Evolutionary conservation across 352 stramenopile genomes (phyloP).

Genomic region (Phytophthora fragariae): DNA sequence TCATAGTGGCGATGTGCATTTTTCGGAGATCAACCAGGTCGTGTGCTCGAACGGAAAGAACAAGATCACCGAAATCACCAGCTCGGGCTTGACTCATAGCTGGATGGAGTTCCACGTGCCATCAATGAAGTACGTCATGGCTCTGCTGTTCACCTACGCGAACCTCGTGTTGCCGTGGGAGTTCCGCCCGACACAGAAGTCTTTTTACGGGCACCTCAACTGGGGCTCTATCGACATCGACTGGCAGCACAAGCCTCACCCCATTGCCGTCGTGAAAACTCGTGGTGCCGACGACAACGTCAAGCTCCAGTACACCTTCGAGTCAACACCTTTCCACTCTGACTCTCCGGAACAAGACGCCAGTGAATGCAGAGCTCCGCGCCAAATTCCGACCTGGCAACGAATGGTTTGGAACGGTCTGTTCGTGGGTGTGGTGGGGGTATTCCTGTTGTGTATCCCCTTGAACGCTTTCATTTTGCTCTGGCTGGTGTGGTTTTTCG

Average conservation of each 20-base stretch:
- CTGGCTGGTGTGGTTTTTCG: conserved; percentile 71
- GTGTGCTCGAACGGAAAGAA: conserved; percentile 79
- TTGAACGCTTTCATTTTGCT: conserved; percentile 62
- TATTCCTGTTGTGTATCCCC: conserved; percentile 63
- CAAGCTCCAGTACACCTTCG: conserved; percentile 73
- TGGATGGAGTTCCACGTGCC: conserved; percentile 89
- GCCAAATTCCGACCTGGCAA: conserved; percentile 41
- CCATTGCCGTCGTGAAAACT: conserved; percentile 65
- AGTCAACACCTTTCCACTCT: conserved; percentile 53
- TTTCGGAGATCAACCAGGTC: conserved; percentile 93
- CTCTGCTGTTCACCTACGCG: conserved; percentile 70
- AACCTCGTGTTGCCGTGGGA: conserved; percentile 85
- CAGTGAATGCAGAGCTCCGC: conserved; percentile 52
- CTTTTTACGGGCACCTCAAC: conserved; percentile 91
- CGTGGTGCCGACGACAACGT: conserved; percentile 69
- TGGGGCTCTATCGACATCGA: conserved; percentile 95
- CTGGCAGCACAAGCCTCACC: conserved; percentile 66
- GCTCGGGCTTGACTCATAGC: conserved; percentile 94
- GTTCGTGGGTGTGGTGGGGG: conserved; percentile 45
- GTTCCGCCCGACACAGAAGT: conserved; percentile 63
- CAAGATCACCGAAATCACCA: conserved; percentile 89
- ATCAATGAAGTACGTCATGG: conserved; percentile 60
- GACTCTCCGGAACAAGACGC: conserved; percentile 55
- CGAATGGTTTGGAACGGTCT: conserved; percentile 50
- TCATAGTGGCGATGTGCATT: conserved; percentile 92